phyloP scores from a whole-genome alignment of 2,329 filamentous ascomycete genomes.

The Chaetomiaceae sp. region DNA sequence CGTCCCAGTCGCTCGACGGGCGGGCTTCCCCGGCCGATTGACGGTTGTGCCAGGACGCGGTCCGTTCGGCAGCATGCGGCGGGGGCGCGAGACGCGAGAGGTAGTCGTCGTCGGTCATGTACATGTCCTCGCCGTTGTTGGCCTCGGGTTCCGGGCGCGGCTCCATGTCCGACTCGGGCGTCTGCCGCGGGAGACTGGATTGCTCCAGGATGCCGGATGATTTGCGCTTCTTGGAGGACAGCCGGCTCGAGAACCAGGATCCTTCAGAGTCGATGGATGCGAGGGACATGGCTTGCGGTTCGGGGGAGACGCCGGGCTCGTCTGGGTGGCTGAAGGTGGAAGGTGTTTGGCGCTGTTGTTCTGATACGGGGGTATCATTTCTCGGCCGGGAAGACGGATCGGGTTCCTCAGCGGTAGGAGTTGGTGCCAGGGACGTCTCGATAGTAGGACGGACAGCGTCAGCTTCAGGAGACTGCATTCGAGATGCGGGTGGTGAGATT shows the following conservation, averaged over 20 bases:
- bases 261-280: constrained; percentile 93
- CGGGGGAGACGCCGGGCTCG: constrained; percentile 44
- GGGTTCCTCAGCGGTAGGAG: too few relatives aligned
- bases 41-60: constrained; percentile 29
- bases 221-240: constrained; percentile 35
- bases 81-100: constrained; percentile 47
- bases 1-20: constrained; percentile 55
- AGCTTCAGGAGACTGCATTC: constrained; percentile 69
- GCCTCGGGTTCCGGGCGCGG: constrained; percentile 37
- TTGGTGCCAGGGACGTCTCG: constrained; percentile 19
- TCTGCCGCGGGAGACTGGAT: constrained; percentile 35
- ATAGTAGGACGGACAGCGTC: constrained; percentile 33
- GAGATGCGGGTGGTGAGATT: constrained; percentile 76
- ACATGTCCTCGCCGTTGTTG: constrained; percentile 59
- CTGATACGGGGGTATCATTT: constrained; percentile 44
- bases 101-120: constrained; percentile 66
- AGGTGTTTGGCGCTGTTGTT: constrained; percentile 39
- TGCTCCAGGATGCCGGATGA: constrained; percentile 35
- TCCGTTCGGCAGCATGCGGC: constrained; percentile 22
- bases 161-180: constrained; percentile 31
- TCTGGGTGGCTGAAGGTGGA: constrained; percentile 37
- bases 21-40: constrained; percentile 46
- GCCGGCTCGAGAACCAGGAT: constrained; percentile 84
- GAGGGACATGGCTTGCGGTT: constrained; percentile 71
- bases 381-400: constrained; percentile 6